Percentiles rank a stretch among this genome's conserved stretches.
Evolutionary conservation across 2,329 filamentous ascomycete genomes (phyloP).

Genomic region (Sordariomycetes sp.): DNA sequence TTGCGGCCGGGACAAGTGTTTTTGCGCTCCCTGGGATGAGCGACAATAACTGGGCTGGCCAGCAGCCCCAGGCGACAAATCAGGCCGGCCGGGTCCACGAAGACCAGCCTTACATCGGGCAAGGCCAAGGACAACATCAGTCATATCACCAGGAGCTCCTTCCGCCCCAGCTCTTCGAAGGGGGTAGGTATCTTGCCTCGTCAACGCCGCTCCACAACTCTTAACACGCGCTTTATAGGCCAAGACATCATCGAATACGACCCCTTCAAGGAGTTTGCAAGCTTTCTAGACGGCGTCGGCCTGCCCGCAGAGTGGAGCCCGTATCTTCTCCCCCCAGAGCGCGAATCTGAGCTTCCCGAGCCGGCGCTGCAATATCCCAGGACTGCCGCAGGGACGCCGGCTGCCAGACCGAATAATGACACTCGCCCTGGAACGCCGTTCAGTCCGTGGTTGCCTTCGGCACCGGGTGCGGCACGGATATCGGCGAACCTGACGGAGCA

Average conservation of each 20-base stretch:
- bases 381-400: slow-evolving; percentile 7
- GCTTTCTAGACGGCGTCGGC: slow-evolving; percentile 21
- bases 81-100: not conserved
- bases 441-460: slow-evolving; percentile 22
- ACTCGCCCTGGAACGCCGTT: slow-evolving; percentile 19
- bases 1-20: slow-evolving; percentile 13
- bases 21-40: slow-evolving; percentile 19
- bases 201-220: no score
- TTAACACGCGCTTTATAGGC: not conserved
- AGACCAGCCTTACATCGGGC: not conserved
- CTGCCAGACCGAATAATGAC: slow-evolving; percentile 3
- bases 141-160: slow-evolving; percentile 15
- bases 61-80: not conserved
- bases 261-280: slow-evolving; percentile 23
- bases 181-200: slow-evolving; percentile 9
- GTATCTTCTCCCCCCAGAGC: slow-evolving; percentile 16
- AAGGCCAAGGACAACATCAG: slow-evolving; percentile 6
- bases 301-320: slow-evolving; percentile 24
- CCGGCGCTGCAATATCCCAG: slow-evolving; percentile 8
- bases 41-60: slow-evolving; percentile 12
- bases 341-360: slow-evolving; percentile 11
- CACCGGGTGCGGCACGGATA: slow-evolving; percentile 15
- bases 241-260: slow-evolving; percentile 11
- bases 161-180: slow-evolving; percentile 11
- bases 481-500: slow-evolving; percentile 9